These are phyloP conservation scores for Gossypium turneri DNA, from an alignment of 345 rosid genomes.

Conservation along the genomic window DNA sequence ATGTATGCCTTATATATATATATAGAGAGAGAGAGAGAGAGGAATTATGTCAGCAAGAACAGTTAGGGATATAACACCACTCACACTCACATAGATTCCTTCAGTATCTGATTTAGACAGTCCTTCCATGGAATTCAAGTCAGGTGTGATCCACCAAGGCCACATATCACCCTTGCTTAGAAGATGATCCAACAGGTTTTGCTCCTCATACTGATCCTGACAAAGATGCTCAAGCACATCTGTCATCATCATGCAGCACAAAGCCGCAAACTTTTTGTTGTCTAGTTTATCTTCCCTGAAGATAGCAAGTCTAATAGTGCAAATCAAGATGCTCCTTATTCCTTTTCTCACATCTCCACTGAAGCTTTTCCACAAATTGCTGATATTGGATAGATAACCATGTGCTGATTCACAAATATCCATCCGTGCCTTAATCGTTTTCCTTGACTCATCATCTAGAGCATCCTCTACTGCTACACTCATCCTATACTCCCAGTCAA, in stretches of 20 bases:
- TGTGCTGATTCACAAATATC: conserved; percentile 40
- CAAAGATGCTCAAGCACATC: conserved; percentile 59
- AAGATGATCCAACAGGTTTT: conserved; percentile 58
- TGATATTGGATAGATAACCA: conserved; percentile 40
- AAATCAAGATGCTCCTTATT: conserved; percentile 48
- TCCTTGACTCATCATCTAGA: conserved; percentile 32
- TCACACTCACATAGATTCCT: conserved; percentile 25
- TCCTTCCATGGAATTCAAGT: conserved; percentile 30
- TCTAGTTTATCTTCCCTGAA: conserved; percentile 47
- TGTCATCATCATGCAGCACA: conserved; percentile 63
- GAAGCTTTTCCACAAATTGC: conserved; percentile 51
- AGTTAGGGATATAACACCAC: conserved; percentile 22
- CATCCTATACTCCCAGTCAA: conserved; percentile 65
- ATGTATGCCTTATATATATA: not conserved
- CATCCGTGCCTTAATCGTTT: conserved; percentile 33
- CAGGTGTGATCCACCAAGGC: conserved; percentile 72
- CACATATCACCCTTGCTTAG: conserved; percentile 57
- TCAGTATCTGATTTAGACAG: conserved; percentile 15
- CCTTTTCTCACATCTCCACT: conserved; percentile 39
- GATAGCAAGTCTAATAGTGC: conserved; percentile 49
- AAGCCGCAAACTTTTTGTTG: conserved; percentile 36
- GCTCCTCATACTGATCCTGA: conserved; percentile 52
- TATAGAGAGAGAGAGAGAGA: too few species aligned
- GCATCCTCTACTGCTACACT: conserved; percentile 28
- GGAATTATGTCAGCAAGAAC: not conserved